A percentile compares a stretch with the other conserved stretches of the same genome.
Evolutionary conservation across 2,329 filamentous ascomycete species (phyloP).

Genomic region (Botrytis deweyae): DNA sequence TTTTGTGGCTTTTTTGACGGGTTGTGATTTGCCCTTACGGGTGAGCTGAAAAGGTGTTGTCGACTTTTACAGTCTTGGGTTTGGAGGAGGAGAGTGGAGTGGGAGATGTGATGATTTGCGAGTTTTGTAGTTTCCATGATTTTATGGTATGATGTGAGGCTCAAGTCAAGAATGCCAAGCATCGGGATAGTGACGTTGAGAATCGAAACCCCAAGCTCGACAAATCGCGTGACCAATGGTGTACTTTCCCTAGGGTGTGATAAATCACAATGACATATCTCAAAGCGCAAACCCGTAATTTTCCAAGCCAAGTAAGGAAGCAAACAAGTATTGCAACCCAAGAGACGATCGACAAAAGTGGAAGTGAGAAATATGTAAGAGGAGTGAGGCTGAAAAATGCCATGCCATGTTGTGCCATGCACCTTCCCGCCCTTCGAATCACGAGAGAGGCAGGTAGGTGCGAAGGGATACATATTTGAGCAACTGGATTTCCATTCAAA

Average conservation of each 20-base stretch:
- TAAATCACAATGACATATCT: background rate
- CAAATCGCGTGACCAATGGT: background rate
- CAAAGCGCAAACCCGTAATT: background rate
- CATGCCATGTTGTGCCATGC: constrained; percentile 12
- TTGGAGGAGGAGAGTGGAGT: background rate
- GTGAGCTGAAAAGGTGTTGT: background rate
- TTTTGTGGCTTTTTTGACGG: background rate
- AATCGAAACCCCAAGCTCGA: background rate
- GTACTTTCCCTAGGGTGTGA: background rate
- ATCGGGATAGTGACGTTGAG: no score
- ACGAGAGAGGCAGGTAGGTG: background rate
- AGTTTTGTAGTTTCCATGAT: background rate
- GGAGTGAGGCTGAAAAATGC: constrained; percentile 12
- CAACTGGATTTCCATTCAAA: background rate
- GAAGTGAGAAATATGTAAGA: background rate
- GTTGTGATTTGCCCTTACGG: background rate
- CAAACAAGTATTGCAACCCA: background rate
- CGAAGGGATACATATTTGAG: background rate
- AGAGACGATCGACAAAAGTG: background rate
- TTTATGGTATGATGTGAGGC: no score
- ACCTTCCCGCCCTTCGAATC: constrained; percentile 5
- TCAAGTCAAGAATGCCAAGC: no score
- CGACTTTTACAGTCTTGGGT: background rate
- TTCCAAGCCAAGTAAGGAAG: background rate
- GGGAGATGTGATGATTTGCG: no score